Base-by-base conservation (phyloP, 1,139 yeast genomes). In the Saccharomyces hybrid region DNA sequence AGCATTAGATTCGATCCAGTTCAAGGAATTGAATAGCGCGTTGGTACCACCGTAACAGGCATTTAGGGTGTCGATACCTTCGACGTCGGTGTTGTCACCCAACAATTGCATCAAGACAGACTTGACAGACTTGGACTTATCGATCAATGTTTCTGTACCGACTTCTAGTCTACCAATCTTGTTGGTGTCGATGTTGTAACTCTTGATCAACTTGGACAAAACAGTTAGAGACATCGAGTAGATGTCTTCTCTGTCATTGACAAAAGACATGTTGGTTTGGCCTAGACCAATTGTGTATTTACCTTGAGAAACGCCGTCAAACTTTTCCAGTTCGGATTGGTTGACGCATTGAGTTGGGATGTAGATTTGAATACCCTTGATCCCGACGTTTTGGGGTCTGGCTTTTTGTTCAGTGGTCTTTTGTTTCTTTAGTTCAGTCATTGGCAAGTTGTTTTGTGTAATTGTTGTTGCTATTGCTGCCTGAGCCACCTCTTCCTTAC, bases 11-110 rank as follows among this genome's bases (percentile, higher is more conserved):
- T 93, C 97, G 65, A 95, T 75, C 99, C 99, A 95, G 80, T 90
- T 91, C 71, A 93, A 72, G 27, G 97, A 83, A 76, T 91, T 93
- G 77, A 95, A 85, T 47, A 95, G 81, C 21, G 99, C 98, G 66
- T 87, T 84, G 63, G 99, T 93, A 72, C 98, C 99, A 72, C 99
- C 99, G 75, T 95, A 95, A 77, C 99, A 95, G 48, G 99, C 99
- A 73, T 95, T 95, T 66, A 91, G 73, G 62, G 96, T 90, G 75
- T 95, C 99, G 62, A 95, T 78, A 74, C 99, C 99, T 76, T 95
- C 99, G 64, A 93, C 80, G 70, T 95, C 99, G 65, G 78, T 75
- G 78, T 93, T 93, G 55, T 82, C 95, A 58, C 87, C 91, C 67
- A 95, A 86, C 64, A 95, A 81, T 76, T 91, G 98, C 89, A 91